Base-by-base conservation (phyloP, 352 stramenopile genomes). In the Pythium oligandrum region DNA sequence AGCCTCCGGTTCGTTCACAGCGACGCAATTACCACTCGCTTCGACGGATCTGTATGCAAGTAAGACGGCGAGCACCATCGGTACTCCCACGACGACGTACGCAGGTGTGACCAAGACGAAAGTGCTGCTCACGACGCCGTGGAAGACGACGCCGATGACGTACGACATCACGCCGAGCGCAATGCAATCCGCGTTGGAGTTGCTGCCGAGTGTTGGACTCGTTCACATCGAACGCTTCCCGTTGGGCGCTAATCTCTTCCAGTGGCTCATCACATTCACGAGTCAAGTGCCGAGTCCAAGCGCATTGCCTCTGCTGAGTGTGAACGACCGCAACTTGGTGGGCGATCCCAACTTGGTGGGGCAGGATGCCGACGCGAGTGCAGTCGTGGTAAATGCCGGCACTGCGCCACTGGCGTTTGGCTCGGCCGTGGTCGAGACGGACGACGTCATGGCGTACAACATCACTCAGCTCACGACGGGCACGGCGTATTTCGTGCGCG, bases 251-350 rank as follows among this genome's bases (percentile, higher is more conserved):
- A 86, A 85, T 51, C 90, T 78, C 31, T 98, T 84, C 61, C 68
- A 78, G 7, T 98, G 93, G 92, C 74, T 62, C 11, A 78, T 98
- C 35, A 97, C 93, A 8, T 98, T 98, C 59, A 73, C 65, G 17
- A 68, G 59, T 10, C 74, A 88, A 40, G 70, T 92, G 2, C 78
- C 81, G 0, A 48, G 57, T 33, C 48, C 73, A 4, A 9, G 5
- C 11, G 39, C 51, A 2, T 64, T 88, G n/a, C 77, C 77, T 2
- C 48, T 57, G 32, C 64, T 90, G 2, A 53, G 78, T 10, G 68
- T 66, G 0, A 93, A 93, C 46, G 80, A 89, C 33, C 63, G 57
- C 11, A 53, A 65, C 4, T 40, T 90, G 3, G 57, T 57, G 0
- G 69, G 75, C 6, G 55, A 65, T 2, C 17, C 17, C 17, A 53